phyloP scores from a whole-genome alignment of 164 flowering plant species.

The Nymphaea colorata region DNA sequence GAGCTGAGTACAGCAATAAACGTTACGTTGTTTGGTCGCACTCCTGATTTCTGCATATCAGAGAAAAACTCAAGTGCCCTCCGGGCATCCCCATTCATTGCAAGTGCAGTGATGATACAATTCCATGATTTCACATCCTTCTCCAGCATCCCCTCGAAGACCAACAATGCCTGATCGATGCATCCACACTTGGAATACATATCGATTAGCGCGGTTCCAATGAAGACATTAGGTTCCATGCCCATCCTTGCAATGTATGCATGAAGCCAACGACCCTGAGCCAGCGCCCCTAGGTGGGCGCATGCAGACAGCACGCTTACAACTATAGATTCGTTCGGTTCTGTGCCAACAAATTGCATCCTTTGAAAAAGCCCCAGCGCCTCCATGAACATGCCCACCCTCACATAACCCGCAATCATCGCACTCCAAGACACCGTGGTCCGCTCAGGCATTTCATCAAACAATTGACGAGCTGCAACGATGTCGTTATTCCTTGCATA shows the following conservation, averaged over 20 bases:
- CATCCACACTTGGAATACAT: slow-evolving; percentile 64
- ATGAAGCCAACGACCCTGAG: slow-evolving; percentile 58
- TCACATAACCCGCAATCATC: slow-evolving; percentile 46
- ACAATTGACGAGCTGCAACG: slow-evolving; percentile 30
- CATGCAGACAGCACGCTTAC: slow-evolving; percentile 53
- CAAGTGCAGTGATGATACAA: slow-evolving; percentile 51
- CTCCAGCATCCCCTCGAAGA: slow-evolving; percentile 33
- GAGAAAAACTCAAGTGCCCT: slow-evolving; percentile 37
- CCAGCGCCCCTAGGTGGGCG: slow-evolving; percentile 54
- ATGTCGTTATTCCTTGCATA: slow-evolving; percentile 50
- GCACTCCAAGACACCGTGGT: slow-evolving; percentile 59
- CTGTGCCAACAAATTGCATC: slow-evolving; percentile 26
- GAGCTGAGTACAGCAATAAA: slow-evolving; percentile 46
- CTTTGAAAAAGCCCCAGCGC: slow-evolving; percentile 32
- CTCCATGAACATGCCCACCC: slow-evolving; percentile 35
- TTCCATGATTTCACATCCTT: slow-evolving; percentile 63
- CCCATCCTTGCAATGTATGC: slow-evolving; percentile 25
- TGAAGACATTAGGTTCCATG: slow-evolving; percentile 24
- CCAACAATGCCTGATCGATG: slow-evolving; percentile 32
- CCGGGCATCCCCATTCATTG: slow-evolving; percentile 38
- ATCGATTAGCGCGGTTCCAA: slow-evolving; percentile 58
- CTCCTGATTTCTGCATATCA: slow-evolving; percentile 28
- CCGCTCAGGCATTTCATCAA: slow-evolving; percentile 50
- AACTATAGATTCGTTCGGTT: slow-evolving; percentile 48
- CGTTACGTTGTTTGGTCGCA: slow-evolving; percentile 45